A percentile compares a stretch with the other conserved stretches of the same genome.
phyloP scores from a whole-genome alignment of 2,329 filamentous ascomycete species.

The Aspergillus puulaauensis region DNA sequence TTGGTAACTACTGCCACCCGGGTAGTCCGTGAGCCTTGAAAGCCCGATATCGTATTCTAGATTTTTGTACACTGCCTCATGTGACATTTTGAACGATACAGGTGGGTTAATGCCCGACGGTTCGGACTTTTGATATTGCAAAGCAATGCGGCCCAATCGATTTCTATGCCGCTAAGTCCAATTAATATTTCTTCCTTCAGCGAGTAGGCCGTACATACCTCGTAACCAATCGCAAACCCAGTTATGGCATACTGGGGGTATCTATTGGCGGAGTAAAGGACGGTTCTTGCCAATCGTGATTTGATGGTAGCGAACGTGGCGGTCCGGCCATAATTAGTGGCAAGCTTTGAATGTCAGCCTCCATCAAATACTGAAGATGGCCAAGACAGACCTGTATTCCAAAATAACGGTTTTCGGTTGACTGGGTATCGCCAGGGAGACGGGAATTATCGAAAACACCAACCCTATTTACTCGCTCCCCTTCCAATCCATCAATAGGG shows the following conservation, averaged over 20 bases:
- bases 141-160: background rate
- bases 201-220: background rate
- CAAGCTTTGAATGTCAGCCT: background rate
- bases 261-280: background rate
- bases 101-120: no score
- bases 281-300: background rate
- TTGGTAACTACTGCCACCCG: conserved; percentile 1
- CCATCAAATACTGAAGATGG: background rate
- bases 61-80: background rate
- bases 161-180: background rate
- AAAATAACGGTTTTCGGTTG: no score
- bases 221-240: background rate
- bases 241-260: background rate
- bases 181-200: background rate
- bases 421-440: no score
- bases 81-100: no score
- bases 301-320: background rate
- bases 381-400: background rate
- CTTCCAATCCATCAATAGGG: conserved; percentile 3
- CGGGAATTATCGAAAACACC: background rate
- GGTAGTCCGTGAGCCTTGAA: conserved; percentile 1
- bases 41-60: conserved; percentile 9
- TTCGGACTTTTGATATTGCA: background rate
- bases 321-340: background rate
- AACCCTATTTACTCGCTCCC: background rate